These are phyloP conservation scores for Cyclanthera cordifolia DNA, from an alignment of 306 rosid species.

Conservation along the genomic window DNA sequence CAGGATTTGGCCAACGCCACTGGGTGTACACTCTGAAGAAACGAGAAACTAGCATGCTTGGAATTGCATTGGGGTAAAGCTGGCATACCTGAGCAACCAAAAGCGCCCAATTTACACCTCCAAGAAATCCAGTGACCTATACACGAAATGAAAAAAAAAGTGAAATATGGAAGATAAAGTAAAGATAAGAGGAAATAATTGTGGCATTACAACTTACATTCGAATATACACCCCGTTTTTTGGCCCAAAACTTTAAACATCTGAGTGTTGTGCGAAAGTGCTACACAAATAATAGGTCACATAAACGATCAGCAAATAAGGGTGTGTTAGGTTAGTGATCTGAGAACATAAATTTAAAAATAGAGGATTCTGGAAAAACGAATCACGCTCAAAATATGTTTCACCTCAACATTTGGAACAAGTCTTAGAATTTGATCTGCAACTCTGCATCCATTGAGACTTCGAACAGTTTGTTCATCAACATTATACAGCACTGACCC, in stretches of 20 bases:
- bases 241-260: slow-evolving; percentile 95
- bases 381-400: slow-evolving; percentile 15
- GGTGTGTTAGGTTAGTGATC: too few species aligned
- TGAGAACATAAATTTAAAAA: too few species aligned
- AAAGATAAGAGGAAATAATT: neutral
- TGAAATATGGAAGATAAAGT: neutral
- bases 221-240: slow-evolving; percentile 92
- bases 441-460: slow-evolving; percentile 96
- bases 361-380: slow-evolving; percentile 2
- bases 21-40: slow-evolving; percentile 95
- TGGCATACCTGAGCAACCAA: slow-evolving; percentile 92
- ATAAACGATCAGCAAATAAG: slow-evolving; percentile 20
- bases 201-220: slow-evolving; percentile 46
- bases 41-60: slow-evolving; percentile 93
- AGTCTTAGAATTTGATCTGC: slow-evolving; percentile 97
- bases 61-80: slow-evolving; percentile 95
- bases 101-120: slow-evolving; percentile 98
- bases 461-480: slow-evolving; percentile 84
- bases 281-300: slow-evolving; percentile 38
- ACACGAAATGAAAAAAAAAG: slow-evolving; percentile 10
- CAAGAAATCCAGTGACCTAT: slow-evolving; percentile 96
- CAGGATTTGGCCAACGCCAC: slow-evolving; percentile 99
- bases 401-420: slow-evolving; percentile 85
- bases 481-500: slow-evolving; percentile 57
- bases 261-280: slow-evolving; percentile 74